A percentile compares a stretch with the other conserved stretches of the same genome.
phyloP scores from a whole-genome alignment of 495 filamentous ascomycete genomes.

The Penicillium turbatum region DNA sequence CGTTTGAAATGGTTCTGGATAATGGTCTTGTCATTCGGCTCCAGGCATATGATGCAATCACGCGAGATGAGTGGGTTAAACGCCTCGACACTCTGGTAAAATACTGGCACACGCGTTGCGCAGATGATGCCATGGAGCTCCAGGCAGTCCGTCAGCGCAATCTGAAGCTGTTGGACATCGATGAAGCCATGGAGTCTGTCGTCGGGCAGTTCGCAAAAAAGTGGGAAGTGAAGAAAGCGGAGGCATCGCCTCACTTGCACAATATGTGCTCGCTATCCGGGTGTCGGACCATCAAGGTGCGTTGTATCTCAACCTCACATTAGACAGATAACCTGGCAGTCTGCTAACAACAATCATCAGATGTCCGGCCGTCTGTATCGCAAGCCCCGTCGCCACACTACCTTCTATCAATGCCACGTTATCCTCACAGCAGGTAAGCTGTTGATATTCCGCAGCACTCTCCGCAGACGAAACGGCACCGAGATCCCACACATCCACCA shows the following conservation, averaged over 20 bases:
- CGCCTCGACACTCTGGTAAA: conserved; percentile 54
- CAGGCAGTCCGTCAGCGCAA: conserved; percentile 57
- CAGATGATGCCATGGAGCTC: conserved; percentile 53
- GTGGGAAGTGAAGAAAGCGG: conserved; percentile 67
- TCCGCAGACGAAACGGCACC: conserved; percentile 54
- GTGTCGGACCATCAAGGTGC: conserved; percentile 61
- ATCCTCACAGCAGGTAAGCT: conserved; percentile 62
- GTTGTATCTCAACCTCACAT: background rate
- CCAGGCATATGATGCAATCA: conserved; percentile 56
- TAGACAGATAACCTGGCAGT: background rate
- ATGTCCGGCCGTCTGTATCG: conserved; percentile 63
- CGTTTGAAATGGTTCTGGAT: conserved; percentile 59
- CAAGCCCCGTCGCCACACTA: conserved; percentile 60
- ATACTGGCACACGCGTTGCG: conserved; percentile 62
- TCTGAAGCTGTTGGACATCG: conserved; percentile 58
- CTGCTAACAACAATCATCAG: conserved; percentile 20
- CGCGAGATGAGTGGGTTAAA: conserved; percentile 62
- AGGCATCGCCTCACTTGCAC: conserved; percentile 62
- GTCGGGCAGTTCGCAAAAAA: conserved; percentile 66
- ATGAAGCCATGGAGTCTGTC: conserved; percentile 65
- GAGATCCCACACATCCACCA: conserved; percentile 61
- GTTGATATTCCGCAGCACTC: conserved; percentile 58
- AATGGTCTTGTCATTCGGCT: conserved; percentile 64
- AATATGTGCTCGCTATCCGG: conserved; percentile 64
- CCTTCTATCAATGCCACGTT: conserved; percentile 59